Evolutionary conservation across 1,284 basidiomycete species (phyloP), one percentile per base, ranked within the genome.

Genomic region (Wallemia ichthyophaga): DNA sequence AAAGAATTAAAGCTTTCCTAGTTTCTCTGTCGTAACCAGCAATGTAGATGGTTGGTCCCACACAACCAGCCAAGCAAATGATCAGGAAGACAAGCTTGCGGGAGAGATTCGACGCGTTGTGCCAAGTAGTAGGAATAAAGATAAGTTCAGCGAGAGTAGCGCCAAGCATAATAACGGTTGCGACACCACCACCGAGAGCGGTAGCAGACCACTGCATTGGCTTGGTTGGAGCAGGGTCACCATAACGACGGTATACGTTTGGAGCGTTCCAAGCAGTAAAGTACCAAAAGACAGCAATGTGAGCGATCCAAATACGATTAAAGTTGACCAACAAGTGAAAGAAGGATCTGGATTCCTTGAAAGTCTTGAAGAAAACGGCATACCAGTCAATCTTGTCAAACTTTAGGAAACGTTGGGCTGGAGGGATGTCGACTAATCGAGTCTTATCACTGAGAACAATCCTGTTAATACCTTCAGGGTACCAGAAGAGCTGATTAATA

Each of bases 401-500:
- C 70, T 83, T 85, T 84, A 89, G 87, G 72, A 88, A 95, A 48
- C 89, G 79, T 67, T 89, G 82, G 0, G 86, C 76, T 1, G 87
- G 85, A 0, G 89, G 75, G 19, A 94, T 72, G 66, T 95, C 89
- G 59, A 94, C 82, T 32, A 95, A 76, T 33, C 88, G 81, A 25
- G 83, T 85, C 80, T 88, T 91, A 74, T 96, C 88, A 24, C 74
- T 78, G 48, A 96, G 75, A 15, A 81, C 76, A 65, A 98, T 96
- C 48, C 87, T 77, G 26, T 88, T 84, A 66, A 99, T 92, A 48
- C 94, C 94, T 66, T 99, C 94, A 2, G 94, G 94, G 70, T 98
- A 99, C 92, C 92, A 99, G 72, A 99, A 99, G 56, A 99, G 74
- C 70, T 98, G 92, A 70, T 99, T 98, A 66, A 98, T 84, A 70